Base-by-base conservation (phyloP, 2,329 filamentous ascomycete genomes). In the Ophiostoma ips region DNA sequence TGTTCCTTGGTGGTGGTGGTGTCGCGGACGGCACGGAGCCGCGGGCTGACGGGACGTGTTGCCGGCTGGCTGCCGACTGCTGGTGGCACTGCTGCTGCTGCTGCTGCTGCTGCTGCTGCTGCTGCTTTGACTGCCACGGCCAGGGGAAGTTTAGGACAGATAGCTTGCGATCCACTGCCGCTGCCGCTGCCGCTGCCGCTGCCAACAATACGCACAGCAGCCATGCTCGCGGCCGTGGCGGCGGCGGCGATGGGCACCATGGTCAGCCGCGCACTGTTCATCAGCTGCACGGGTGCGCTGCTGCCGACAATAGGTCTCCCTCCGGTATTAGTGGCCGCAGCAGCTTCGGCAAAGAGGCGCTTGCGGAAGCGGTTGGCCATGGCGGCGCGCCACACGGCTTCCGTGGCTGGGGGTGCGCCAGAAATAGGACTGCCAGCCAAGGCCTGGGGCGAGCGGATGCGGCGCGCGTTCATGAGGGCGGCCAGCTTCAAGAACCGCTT, bases 291-390 rank as follows among this genome's bases (percentile, higher is more conserved):
- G 3, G 62, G 57, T 13, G 51, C 55, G 3, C n/a, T n/a, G n/a
- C n/a, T n/a, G n/a, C 52, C 52, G 6, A 51, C 51, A 9, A 58
- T 53, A 15, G 53, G 53, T 21, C 56, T n/a, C n/a, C n/a, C n/a
- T n/a, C n/a, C n/a, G n/a, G n/a, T n/a, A n/a, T n/a, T n/a, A n/a
- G n/a, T n/a, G 38, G 1, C 51, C 38, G 44, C 59, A 58, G 9
- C 57, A 59, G 64, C 64, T 16, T 66, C 63, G n/a, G 63, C 60
- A 2, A 65, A 63, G 21, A 77, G 64, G 4, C 70, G 66, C 51
- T 69, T 65, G 16, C 77, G 67, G 9, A 81, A 67, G 10, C 74
- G 64, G 58, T 86, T 86, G 61, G 84, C 69, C 51, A 83, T 76
- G 6, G 81, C 81, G 18, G 76, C 79, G 46, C 82, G 79, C 21